A percentile compares a stretch with the other conserved stretches of the same genome.
These are phyloP conservation scores for Oidium heveae DNA, from an alignment of 2,329 filamentous ascomycete genomes.

Conservation along the genomic window DNA sequence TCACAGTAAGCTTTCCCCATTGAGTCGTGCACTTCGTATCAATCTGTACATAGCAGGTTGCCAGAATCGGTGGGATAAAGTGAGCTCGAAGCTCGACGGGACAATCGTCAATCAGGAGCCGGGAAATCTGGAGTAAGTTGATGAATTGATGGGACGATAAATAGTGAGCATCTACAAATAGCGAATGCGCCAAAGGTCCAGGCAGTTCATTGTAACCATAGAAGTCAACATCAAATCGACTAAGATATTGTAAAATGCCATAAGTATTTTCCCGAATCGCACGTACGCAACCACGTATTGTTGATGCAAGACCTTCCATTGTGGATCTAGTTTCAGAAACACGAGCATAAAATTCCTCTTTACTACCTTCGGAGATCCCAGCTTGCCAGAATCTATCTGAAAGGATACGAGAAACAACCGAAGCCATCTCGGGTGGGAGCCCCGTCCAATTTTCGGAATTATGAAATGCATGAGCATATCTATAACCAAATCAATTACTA, in stretches of 20 bases:
- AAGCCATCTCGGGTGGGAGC: conserved; percentile 48
- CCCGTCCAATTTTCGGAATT: conserved; percentile 64
- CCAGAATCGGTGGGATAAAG: conserved; percentile 66
- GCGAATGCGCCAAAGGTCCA: conserved; percentile 53
- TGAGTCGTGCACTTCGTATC: conserved; percentile 69
- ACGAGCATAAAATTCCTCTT: conserved; percentile 86
- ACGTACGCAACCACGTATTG: conserved; percentile 67
- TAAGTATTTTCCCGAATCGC: conserved; percentile 86
- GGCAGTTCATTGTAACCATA: conserved; percentile 76
- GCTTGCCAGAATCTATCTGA: conserved; percentile 97
- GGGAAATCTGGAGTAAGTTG: conserved; percentile 69
- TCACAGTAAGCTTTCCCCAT: conserved; percentile 52
- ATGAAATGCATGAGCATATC: conserved; percentile 76
- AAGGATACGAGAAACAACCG: conserved; percentile 56
- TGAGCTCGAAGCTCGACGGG: conserved; percentile 50
- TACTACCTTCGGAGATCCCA: conserved; percentile 83
- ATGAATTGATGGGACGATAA: conserved; percentile 85
- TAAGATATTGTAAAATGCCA: conserved; percentile 84
- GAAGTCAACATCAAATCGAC: conserved; percentile 62
- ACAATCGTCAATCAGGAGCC: conserved; percentile 78
- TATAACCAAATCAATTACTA: conserved; percentile 12
- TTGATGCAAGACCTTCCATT: conserved; percentile 80
- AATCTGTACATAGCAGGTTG: conserved; percentile 62
- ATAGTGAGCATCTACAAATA: conserved; percentile 60
- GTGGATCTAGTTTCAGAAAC: conserved; percentile 75